A percentile compares a stretch with the other conserved stretches of the same genome.
phyloP scores from a whole-genome alignment of 1,139 yeast genomes.

The Geotrichum phurueaensis region DNA sequence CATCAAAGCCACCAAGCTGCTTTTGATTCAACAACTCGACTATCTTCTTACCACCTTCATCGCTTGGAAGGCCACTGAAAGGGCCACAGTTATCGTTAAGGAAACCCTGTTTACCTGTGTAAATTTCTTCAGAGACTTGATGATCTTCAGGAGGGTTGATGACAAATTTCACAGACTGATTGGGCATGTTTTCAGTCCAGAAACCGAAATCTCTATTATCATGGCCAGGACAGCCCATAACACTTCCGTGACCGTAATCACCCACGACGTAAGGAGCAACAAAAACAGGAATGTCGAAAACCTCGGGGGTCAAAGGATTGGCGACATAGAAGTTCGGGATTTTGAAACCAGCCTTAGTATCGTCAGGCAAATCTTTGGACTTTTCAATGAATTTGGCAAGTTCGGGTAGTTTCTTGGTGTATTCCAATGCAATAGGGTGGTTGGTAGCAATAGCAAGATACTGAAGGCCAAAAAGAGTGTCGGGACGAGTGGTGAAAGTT shows the following conservation, averaged over 20 bases:
- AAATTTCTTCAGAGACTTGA: constrained; percentile 37
- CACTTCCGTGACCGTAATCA: constrained; percentile 84
- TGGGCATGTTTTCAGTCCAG: constrained; percentile 61
- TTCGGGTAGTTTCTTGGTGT: constrained; percentile 36
- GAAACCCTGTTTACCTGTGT: constrained; percentile 47
- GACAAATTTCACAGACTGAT: constrained; percentile 42
- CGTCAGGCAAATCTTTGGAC: constrained; percentile 40
- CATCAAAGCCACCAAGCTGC: constrained; percentile 44
- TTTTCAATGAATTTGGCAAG: constrained; percentile 45
- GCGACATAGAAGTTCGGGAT: constrained; percentile 45
- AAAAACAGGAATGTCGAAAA: constrained; percentile 58
- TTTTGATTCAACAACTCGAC: constrained; percentile 39
- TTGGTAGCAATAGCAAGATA: constrained; percentile 69
- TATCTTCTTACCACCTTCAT: constrained; percentile 50
- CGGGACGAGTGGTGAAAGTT: constrained; percentile 84
- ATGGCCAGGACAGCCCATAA: constrained; percentile 97
- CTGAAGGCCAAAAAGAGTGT: constrained; percentile 76
- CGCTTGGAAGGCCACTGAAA: constrained; percentile 45
- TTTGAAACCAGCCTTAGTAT: constrained; percentile 60
- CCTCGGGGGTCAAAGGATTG: constrained; percentile 49
- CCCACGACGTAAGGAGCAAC: constrained; percentile 87
- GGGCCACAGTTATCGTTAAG: constrained; percentile 48
- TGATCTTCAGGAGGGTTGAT: constrained; percentile 35
- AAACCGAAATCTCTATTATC: constrained; percentile 77
- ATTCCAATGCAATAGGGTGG: constrained; percentile 53